phyloP scores from a whole-genome alignment of 495 filamentous ascomycete species.

The Hypoxylon lenormandii region DNA sequence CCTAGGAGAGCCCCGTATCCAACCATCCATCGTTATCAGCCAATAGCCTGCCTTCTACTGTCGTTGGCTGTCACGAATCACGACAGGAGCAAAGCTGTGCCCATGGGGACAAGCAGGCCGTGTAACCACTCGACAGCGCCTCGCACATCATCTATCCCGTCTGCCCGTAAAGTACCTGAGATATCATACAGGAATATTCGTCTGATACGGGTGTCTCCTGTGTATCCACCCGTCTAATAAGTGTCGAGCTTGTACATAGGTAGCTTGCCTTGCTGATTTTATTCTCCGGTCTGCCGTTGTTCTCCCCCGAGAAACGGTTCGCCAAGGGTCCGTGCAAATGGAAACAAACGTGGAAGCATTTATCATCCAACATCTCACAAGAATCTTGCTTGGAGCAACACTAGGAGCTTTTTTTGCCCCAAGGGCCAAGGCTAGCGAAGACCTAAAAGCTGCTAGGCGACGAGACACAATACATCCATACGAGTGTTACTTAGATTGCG shows the following conservation, averaged over 20 bases:
- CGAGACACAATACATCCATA: constrained; percentile 33
- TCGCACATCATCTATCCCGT: constrained; percentile 27
- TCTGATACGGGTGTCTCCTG: constrained; percentile 24
- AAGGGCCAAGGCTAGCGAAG: constrained; percentile 16
- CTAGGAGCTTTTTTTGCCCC: constrained; percentile 22
- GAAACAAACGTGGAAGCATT: constrained; percentile 33
- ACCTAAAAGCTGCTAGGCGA: constrained; percentile 28
- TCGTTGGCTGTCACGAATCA: constrained; percentile 38
- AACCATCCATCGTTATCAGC: constrained; percentile 21
- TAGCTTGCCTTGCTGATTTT: constrained; percentile 27
- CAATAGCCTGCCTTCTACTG: constrained; percentile 28
- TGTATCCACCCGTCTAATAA: constrained; percentile 34
- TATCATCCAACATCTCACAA: constrained; percentile 33
- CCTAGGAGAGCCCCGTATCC: constrained; percentile 22
- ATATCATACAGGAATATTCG: constrained; percentile 24
- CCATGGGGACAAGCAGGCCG: constrained; percentile 39
- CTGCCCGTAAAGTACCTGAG: too few relatives aligned
- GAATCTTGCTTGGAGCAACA: constrained; percentile 29
- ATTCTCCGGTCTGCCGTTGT: constrained; percentile 34
- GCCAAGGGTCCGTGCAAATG: constrained; percentile 10
- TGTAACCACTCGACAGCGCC: constrained; percentile 32
- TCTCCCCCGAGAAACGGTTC: constrained; percentile 14
- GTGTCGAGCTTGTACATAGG: constrained; percentile 11
- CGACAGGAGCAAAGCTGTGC: constrained; percentile 35
- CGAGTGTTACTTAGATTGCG: constrained; percentile 45